These are phyloP conservation scores for Trichoderma lentiforme DNA, from an alignment of 2,329 filamentous ascomycete genomes.

Conservation along the genomic window DNA sequence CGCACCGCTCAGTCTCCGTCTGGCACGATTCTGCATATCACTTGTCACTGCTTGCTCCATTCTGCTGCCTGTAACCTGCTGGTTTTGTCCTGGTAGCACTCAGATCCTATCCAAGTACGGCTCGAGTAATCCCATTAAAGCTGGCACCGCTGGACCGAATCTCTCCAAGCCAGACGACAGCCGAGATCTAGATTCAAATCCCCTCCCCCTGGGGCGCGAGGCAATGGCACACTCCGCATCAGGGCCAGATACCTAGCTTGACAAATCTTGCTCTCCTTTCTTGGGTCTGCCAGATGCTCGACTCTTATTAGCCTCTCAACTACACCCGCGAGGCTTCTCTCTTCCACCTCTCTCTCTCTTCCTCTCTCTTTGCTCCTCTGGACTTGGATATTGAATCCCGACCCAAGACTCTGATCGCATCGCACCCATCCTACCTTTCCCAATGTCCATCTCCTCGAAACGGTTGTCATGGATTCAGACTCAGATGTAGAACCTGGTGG, in stretches of 20 bases:
- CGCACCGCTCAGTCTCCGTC: not conserved
- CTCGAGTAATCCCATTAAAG: not conserved
- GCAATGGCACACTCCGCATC: slow-evolving; percentile 18
- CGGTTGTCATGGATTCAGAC: slow-evolving; percentile 15
- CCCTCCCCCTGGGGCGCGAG: not conserved
- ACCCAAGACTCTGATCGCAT: not conserved
- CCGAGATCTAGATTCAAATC: slow-evolving; percentile 11
- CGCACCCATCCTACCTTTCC: not conserved
- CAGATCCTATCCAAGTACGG: not conserved
- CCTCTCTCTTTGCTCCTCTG: not conserved
- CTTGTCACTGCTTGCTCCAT: not conserved
- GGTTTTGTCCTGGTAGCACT: not conserved
- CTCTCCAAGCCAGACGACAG: slow-evolving; percentile 6
- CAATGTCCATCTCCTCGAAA: slow-evolving; percentile 17
- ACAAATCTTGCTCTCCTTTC: slow-evolving; percentile 10
- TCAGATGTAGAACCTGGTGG: slow-evolving; percentile 24
- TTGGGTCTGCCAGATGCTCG: not conserved
- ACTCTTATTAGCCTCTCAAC: not conserved
- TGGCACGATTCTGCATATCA: not conserved
- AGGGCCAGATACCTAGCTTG: slow-evolving; percentile 15
- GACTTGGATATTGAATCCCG: not conserved
- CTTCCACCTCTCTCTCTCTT: not conserved
- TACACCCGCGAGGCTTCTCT: not conserved
- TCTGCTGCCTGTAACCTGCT: not conserved
- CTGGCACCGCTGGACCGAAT: not conserved